Percentiles rank a stretch among this genome's conserved stretches.
phyloP scores from a whole-genome alignment of 768 basidiomycete genomes.

The Boletus eberwhitei region DNA sequence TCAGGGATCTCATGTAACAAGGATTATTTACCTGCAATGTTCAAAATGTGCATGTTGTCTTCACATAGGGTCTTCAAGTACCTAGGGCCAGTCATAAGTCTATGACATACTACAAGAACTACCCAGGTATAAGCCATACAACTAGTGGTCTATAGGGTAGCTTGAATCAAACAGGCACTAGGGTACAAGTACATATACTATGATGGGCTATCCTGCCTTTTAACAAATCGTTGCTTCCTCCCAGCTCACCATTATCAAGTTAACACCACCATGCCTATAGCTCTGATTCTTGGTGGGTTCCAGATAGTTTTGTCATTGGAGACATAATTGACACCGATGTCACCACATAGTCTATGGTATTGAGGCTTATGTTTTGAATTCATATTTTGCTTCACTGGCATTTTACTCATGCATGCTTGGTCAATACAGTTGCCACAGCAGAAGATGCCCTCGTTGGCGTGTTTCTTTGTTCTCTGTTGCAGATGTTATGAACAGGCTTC shows the following conservation, averaged over 20 bases:
- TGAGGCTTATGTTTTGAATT: conserved; percentile 34
- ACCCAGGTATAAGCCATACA: too few relatives aligned
- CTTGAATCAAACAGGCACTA: too few relatives aligned
- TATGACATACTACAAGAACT: too few relatives aligned
- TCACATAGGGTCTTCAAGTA: too few relatives aligned
- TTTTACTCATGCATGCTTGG: conserved; percentile 16
- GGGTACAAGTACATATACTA: too few relatives aligned
- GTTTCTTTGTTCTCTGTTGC: conserved; percentile 45
- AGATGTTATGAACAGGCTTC: conserved; percentile 51
- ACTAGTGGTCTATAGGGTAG: too few relatives aligned
- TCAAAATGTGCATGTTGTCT: too few relatives aligned
- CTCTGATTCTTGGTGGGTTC: conserved; percentile 35
- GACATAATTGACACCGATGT: conserved; percentile 2
- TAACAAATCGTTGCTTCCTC: conserved; percentile 4
- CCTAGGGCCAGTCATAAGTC: too few relatives aligned
- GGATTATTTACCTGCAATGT: too few relatives aligned
- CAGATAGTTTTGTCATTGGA: background rate
- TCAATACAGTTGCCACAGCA: conserved; percentile 53
- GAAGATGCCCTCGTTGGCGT: conserved; percentile 51
- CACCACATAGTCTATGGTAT: conserved; percentile 32
- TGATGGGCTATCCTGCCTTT: too few relatives aligned
- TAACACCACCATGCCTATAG: conserved; percentile 20
- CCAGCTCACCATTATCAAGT: background rate
- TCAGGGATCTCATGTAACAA: too few relatives aligned
- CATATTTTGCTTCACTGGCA: background rate